phyloP scores from a whole-genome alignment of 305 asterid genomes.

The Fraxinus velutina region DNA sequence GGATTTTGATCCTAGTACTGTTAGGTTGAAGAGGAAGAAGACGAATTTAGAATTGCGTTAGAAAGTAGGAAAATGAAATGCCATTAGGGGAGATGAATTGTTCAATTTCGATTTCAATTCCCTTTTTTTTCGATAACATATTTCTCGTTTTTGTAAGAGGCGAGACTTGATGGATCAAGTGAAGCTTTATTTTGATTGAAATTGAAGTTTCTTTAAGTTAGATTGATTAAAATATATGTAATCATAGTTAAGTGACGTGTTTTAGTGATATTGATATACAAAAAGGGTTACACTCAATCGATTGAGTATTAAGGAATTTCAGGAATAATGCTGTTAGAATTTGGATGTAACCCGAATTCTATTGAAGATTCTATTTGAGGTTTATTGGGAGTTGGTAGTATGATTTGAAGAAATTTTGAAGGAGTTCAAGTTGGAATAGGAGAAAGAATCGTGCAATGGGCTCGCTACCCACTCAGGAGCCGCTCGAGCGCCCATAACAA shows the following conservation, averaged over 20 bases:
- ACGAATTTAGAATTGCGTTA: not conserved
- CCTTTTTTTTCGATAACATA: not conserved
- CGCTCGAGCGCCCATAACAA: not conserved
- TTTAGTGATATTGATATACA: not conserved
- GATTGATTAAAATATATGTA: not conserved
- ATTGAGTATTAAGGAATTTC: not conserved
- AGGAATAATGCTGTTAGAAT: not conserved
- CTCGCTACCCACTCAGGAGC: not conserved
- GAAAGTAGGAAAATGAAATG: not conserved
- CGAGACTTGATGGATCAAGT: not conserved
- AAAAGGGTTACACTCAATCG: not conserved
- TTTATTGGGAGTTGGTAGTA: not conserved
- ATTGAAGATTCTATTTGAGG: not conserved
- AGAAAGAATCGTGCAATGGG: not conserved
- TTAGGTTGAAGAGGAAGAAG: not conserved
- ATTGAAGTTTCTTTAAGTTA: not conserved
- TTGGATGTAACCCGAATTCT: too few relatives aligned
- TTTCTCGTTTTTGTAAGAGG: not conserved
- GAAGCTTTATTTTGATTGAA: not conserved
- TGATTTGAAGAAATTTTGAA: too few relatives aligned
- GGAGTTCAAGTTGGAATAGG: not conserved
- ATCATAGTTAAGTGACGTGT: not conserved
- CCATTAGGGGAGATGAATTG: not conserved
- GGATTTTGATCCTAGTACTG: not conserved
- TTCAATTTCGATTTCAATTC: not conserved